Percentiles rank a stretch among this genome's conserved stretches.
Conservation (phyloP, 2,329 filamentous ascomycete genomes). For the Conoideocrella luteorostrata region DNA sequence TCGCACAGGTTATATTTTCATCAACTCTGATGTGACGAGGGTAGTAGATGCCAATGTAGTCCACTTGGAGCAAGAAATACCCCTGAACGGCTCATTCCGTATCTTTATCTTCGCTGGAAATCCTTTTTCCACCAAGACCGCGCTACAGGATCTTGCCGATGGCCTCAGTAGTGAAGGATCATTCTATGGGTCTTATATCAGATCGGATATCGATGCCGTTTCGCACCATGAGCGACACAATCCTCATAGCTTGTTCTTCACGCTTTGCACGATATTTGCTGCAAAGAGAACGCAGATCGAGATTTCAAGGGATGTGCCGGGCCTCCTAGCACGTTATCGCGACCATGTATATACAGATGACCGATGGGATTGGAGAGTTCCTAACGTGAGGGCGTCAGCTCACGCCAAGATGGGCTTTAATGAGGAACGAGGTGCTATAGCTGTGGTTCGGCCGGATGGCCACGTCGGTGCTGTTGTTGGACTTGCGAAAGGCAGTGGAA, state of each 20-base stretch:
- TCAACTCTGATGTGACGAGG: constrained; percentile 74
- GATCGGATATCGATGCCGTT: constrained; percentile 54
- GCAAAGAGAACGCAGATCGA: constrained; percentile 62
- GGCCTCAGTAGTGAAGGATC: constrained; percentile 59
- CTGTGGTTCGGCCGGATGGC: constrained; percentile 80
- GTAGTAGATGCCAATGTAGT: constrained; percentile 86
- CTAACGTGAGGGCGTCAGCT: constrained; percentile 63
- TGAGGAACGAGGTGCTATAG: constrained; percentile 66
- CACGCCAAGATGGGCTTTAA: constrained; percentile 84
- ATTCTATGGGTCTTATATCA: constrained; percentile 64
- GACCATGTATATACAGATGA: constrained; percentile 86
- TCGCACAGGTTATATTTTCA: constrained; percentile 67
- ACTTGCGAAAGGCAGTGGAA: constrained; percentile 69
- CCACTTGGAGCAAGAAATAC: constrained; percentile 83
- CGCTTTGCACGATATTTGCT: constrained; percentile 70
- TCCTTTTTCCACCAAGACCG: constrained; percentile 49
- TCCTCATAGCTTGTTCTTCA: constrained; percentile 78
- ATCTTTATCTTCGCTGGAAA: constrained; percentile 80
- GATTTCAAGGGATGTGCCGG: constrained; percentile 64
- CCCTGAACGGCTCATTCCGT: constrained; percentile 80
- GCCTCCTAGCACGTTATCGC: constrained; percentile 65
- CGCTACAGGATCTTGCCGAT: constrained; percentile 63
- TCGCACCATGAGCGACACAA: constrained; percentile 77
- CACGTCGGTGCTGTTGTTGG: constrained; percentile 74
- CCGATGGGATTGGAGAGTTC: constrained; percentile 63